Conservation (phyloP, 305 asterid species). For the Fraxinus ornus region DNA sequence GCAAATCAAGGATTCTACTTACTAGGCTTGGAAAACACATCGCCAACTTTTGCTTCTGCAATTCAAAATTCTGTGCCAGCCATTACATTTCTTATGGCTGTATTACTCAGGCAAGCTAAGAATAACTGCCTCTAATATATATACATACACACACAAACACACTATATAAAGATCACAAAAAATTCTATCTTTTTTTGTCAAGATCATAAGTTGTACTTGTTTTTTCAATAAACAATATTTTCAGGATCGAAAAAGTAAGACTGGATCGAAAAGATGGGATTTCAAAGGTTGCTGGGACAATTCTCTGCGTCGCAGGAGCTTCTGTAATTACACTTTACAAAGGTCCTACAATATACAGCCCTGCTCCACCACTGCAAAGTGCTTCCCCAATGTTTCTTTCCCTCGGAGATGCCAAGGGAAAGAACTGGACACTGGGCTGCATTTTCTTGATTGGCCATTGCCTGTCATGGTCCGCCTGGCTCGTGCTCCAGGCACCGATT, state of each 20-base stretch:
- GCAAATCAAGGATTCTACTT: conserved; percentile 96
- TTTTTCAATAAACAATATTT: not conserved
- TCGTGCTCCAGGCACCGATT: conserved; percentile 85
- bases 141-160: not conserved
- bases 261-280: conserved; percentile 83
- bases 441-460: conserved; percentile 91
- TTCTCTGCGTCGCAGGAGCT: conserved; percentile 92
- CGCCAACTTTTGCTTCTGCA: conserved; percentile 98
- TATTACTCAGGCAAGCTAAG: conserved; percentile 59
- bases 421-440: conserved; percentile 95
- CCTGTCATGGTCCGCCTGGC: conserved; percentile 97
- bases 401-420: conserved; percentile 67
- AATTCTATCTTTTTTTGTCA: not conserved
- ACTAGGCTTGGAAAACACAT: conserved; percentile 91
- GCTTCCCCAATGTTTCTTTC: conserved; percentile 24
- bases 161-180: not conserved
- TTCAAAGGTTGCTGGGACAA: conserved; percentile 75
- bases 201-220: not conserved
- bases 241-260: conserved; percentile 88
- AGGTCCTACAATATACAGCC: conserved; percentile 95
- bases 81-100: conserved; percentile 92
- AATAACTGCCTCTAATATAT: not conserved
- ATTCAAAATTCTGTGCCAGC: conserved; percentile 98
- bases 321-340: conserved; percentile 90
- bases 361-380: conserved; percentile 48